Conservation (phyloP, 495 filamentous ascomycete genomes). For the Trichoderma orchidacearum region DNA sequence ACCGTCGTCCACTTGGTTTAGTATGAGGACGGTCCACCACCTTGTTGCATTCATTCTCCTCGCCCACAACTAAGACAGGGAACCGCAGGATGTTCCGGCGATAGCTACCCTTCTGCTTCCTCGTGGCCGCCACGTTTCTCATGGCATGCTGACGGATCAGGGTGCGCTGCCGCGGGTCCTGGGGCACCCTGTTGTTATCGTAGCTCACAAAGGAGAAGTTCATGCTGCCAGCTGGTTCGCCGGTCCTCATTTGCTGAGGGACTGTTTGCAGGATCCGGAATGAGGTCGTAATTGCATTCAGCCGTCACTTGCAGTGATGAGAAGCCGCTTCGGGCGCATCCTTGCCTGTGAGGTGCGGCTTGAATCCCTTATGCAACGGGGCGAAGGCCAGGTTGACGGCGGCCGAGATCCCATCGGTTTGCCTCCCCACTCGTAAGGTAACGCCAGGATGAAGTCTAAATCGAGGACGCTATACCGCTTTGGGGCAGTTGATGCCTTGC, state of each 20-base stretch:
- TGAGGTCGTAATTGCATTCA: no score
- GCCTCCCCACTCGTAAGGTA: no score
- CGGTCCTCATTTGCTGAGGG: neutral
- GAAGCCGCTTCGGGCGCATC: no score
- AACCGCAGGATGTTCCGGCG: slow-evolving; percentile 15
- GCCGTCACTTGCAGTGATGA: no score
- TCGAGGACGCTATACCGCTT: neutral
- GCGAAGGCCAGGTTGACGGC: no score
- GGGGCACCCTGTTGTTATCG: slow-evolving; percentile 5
- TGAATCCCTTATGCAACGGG: no score
- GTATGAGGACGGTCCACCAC: neutral
- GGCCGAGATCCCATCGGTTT: no score
- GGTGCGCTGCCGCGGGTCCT: slow-evolving; percentile 7
- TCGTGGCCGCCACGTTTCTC: slow-evolving; percentile 14
- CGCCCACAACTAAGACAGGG: slow-evolving; percentile 7
- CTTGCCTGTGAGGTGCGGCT: no score
- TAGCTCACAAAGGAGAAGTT: slow-evolving; percentile 1
- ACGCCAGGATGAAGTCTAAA: no score
- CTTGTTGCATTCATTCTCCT: neutral
- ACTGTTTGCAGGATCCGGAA: no score
- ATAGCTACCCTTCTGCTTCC: slow-evolving; percentile 10
- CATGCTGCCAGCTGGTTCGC: neutral
- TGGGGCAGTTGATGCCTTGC: neutral
- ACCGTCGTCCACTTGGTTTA: neutral
- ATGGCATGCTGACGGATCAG: slow-evolving; percentile 22